phyloP scores from a whole-genome alignment of 129 eudicot species.

The Oenanthe sinensis region DNA sequence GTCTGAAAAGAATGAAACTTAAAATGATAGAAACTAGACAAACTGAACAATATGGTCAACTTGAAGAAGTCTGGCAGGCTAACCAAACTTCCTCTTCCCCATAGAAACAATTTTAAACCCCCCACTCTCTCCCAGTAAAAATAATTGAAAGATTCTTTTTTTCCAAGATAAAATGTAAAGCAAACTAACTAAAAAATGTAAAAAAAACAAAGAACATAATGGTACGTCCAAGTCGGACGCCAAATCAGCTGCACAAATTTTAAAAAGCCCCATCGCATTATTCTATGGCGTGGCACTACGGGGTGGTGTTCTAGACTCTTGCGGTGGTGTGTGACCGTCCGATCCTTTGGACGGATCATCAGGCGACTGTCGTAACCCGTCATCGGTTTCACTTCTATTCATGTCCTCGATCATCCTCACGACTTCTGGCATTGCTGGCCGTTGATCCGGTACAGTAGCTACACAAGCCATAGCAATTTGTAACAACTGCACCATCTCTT shows the following conservation, averaged over 20 bases:
- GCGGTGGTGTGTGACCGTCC: slow-evolving; percentile 70
- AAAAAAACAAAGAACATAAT: background rate
- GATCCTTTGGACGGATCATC: slow-evolving; percentile 85
- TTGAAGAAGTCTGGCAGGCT: slow-evolving; percentile 8
- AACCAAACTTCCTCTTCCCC: slow-evolving; percentile 20
- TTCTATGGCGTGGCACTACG: slow-evolving; percentile 48
- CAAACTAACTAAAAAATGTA: slow-evolving; percentile 17
- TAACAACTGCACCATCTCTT: slow-evolving; percentile 93
- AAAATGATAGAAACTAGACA: slow-evolving; percentile 8
- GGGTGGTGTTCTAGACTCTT: slow-evolving; percentile 52
- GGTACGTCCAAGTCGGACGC: slow-evolving; percentile 13
- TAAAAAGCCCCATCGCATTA: background rate
- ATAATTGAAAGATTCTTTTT: slow-evolving; percentile 18
- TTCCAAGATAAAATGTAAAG: background rate
- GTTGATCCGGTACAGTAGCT: slow-evolving; percentile 67
- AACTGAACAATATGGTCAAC: slow-evolving; percentile 19
- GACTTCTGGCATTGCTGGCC: slow-evolving; percentile 83
- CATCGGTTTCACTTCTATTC: slow-evolving; percentile 67
- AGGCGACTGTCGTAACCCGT: slow-evolving; percentile 65
- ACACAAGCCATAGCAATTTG: slow-evolving; percentile 95
- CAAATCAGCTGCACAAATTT: slow-evolving; percentile 20
- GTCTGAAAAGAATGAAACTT: background rate
- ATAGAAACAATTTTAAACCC: slow-evolving; percentile 19
- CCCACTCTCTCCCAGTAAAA: slow-evolving; percentile 19
- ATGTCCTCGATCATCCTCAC: slow-evolving; percentile 87